A percentile compares a stretch with the other conserved stretches of the same genome.
These are phyloP conservation scores for Prunus mongolica DNA, from an alignment of 306 rosid genomes.

Conservation along the genomic window DNA sequence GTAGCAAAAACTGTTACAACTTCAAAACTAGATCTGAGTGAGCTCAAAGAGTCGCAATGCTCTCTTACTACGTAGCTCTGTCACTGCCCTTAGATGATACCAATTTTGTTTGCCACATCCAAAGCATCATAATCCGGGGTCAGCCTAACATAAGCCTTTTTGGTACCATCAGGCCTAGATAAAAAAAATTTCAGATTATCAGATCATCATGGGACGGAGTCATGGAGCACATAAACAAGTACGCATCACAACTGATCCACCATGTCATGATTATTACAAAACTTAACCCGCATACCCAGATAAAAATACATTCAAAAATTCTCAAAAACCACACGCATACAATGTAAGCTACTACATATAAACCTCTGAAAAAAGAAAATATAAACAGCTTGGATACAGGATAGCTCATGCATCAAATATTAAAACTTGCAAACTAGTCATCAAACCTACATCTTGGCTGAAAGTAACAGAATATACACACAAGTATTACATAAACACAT, in stretches of 20 bases:
- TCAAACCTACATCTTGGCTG: neutral
- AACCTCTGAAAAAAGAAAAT: neutral
- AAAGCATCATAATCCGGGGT: constrained; percentile 83
- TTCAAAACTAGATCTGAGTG: neutral
- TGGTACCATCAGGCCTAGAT: constrained; percentile 91
- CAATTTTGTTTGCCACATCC: constrained; percentile 91
- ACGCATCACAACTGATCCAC: neutral
- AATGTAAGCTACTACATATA: neutral
- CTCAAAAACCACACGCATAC: too few relatives aligned
- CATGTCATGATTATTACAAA: neutral
- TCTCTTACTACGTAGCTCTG: neutral
- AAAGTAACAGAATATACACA: neutral
- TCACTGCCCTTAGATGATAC: constrained; percentile 53
- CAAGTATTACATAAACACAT: neutral
- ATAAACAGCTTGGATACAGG: neutral
- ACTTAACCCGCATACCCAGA: neutral
- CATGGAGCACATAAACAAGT: neutral
- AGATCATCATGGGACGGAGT: neutral
- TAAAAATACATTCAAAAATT: too few relatives aligned
- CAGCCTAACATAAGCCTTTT: constrained; percentile 87
- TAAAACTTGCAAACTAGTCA: neutral
- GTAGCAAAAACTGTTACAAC: neutral
- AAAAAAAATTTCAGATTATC: neutral
- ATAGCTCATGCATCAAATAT: neutral
- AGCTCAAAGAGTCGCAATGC: neutral